Evolutionary conservation across 108 stramenopile genomes (phyloP), one percentile per base, ranked within the genome.

Genomic region (Seminavis robusta): DNA sequence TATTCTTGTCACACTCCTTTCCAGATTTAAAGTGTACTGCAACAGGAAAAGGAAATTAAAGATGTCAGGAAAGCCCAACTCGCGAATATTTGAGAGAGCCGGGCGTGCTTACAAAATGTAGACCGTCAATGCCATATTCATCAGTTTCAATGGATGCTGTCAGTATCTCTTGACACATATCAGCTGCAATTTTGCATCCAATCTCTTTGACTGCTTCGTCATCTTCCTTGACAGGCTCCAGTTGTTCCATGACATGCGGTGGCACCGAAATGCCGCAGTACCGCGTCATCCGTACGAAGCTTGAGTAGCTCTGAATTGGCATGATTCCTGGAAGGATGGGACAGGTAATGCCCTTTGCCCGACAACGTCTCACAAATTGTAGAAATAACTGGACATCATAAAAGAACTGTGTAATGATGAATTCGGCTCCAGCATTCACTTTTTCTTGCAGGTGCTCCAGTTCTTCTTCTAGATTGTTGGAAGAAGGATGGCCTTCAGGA

Each of bases 341-440:
- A 62, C 90, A 88, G 3, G 34, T 59, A 39, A 98, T 98, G 8
- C 97, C 96, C 16, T 47, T 47, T 1, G 27, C 78, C 38, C 82
- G 51, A 69, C 95, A 96, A 33, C 60, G 63, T 28, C 74, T 68
- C 41, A 84, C 90, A 58, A 84, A 98, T 7, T 74, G 65, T 24
- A 95, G 55, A 67, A 93, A 98, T 0, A 75, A 71, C 27, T 76
- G 65, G 4, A 74, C 65, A 57, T 96, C 94, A 57, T 96, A 98
- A 61, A 98, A 96, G 71, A 98, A 96, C 66, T 98, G 97, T 10
- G 95, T 96, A 41, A 97, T 69, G 40, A 98, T 84, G 54, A 98
- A 96, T 64, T 97, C 95, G 16, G 95, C 95, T 20, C 97, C 95
- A 3, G 93, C 94, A 36, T 91, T 86, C 13, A 98, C 61, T 74